Evolutionary conservation across 139 green algal genomes (phyloP), one percentile per base, ranked within the genome.

Genomic region (Picochlorum sp.): DNA sequence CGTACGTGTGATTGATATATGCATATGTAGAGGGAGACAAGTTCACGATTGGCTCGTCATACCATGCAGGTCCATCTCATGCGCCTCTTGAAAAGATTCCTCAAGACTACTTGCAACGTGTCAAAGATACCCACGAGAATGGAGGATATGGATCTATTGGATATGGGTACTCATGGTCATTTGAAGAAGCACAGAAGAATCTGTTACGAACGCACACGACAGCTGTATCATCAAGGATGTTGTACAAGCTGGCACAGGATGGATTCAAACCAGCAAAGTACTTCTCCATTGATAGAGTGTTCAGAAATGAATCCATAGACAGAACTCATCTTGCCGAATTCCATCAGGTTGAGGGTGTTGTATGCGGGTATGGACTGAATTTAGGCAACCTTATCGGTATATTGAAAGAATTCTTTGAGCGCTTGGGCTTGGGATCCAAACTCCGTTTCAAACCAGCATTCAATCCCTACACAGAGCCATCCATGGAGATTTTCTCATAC

Each of bases 401-500:
- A 49, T 60, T 95, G 37, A 49, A 84, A 14, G 64, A 90, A 77
- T 99, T 99, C 81, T 99, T 98, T 79, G 73, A 59, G 23, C 80
- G 90, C 9, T 77, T 99, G 50, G 93, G 94, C n/a, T 87, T 99
- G 57, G 85, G 77, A 52, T 51, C 58, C 28, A 86, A 96, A 77
- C 77, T 99, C 69, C 82, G 90, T 57, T 99, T 99, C 88, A 99
- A 99, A 87, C 94, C 94, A 37, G 94, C 94, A 11, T 99, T 87
- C 85, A 99, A 99, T 84, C 94, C 94, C 23, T 99, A 99, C 83
- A 99, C 94, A 6, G 94, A 99, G 74, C 94, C 94, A 6, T 87
- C 66, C 77, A 98, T 98, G 94, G 94, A 99, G 80, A 98, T 99
- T 75, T 98, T 99, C 83, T 80, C 77, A 56, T 99, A 96, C 75